phyloP scores from a whole-genome alignment of 2,329 filamentous ascomycete species.

The Bipolaris zeicola region DNA sequence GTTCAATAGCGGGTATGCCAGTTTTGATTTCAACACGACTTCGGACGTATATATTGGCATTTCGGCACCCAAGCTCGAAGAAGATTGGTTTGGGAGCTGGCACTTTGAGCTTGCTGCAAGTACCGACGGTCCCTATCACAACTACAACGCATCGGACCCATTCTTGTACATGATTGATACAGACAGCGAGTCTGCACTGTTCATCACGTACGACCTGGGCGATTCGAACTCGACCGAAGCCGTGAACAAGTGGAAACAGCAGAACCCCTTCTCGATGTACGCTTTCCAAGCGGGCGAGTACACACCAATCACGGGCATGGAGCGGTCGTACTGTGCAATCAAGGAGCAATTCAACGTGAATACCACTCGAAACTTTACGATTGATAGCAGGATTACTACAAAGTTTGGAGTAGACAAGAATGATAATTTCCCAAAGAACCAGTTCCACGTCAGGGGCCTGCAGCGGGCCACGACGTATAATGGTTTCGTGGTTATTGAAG shows the following conservation, averaged over 20 bases:
- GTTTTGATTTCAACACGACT: constrained; percentile 65
- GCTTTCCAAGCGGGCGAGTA: constrained; percentile 67
- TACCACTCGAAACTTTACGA: constrained; percentile 60
- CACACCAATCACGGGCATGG: constrained; percentile 67
- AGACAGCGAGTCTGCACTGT: constrained; percentile 76
- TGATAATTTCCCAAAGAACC: constrained; percentile 71
- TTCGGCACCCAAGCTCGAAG: constrained; percentile 68
- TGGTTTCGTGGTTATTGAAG: constrained; percentile 71
- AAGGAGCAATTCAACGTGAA: constrained; percentile 68
- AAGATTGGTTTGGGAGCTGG: constrained; percentile 67
- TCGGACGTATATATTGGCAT: constrained; percentile 78
- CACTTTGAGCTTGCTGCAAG: constrained; percentile 83
- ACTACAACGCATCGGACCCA: constrained; percentile 61
- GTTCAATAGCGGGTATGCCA: constrained; percentile 73
- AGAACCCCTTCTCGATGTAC: constrained; percentile 73
- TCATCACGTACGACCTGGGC: constrained; percentile 78
- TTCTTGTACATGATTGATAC: constrained; percentile 83
- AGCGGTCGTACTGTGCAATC: constrained; percentile 83
- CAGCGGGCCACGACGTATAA: constrained; percentile 73
- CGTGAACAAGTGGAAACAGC: constrained; percentile 62
- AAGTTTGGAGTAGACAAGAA: constrained; percentile 59
- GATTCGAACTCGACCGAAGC: constrained; percentile 54
- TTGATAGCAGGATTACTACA: constrained; percentile 71
- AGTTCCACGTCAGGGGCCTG: constrained; percentile 82
- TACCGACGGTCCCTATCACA: constrained; percentile 77